Evolutionary conservation across 2,329 filamentous ascomycete genomes (phyloP), one percentile per base, ranked within the genome.

Genomic region (Pestalotiopsis sp.): DNA sequence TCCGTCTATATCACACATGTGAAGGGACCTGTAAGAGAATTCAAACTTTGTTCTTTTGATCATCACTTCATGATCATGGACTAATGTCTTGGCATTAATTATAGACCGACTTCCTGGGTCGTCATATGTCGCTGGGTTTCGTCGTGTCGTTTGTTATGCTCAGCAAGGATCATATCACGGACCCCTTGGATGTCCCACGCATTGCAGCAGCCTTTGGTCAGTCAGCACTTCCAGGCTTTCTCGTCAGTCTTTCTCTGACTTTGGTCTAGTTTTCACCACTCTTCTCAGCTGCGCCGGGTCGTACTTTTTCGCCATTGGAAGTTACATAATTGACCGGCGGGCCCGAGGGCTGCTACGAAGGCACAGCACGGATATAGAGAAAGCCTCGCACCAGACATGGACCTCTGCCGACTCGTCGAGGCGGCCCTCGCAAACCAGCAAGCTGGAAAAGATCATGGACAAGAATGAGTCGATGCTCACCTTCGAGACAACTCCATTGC

Each of bases 121-220:
- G 77, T 3, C 77, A 79, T 49, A 78, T 79, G 76, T 76, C 77
- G 11, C 72, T 78, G 14, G 77, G 77, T 2, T 79, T 79, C 56
- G 77, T 79, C 31, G 70, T 74, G 17, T 74, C 74, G 25, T 78
- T 78, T 66, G 68, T 79, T 36, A 73, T 78, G 72, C 74, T 79
- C 17, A 78, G 75, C 68, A 75, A 73, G 62, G 77, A 78, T 31
- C 77, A 78, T 17, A 69, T 78, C 59, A 67, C 70, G 7, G 67
- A 68, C 23, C 69, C 70, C 20, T 62, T 69, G 3, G 76, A 78
- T 49, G 52, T 77, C 6, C 72, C 72, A 7, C 76, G 65, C 23
- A 71, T 78, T 57, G 71, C 73, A 17, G 75, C 70, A 3, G 74
- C 71, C 41, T 78, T 79, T 38, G 41, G 77, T 79, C 69, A 70